Evolutionary conservation across 202 grass and related monocot genomes (phyloP), one percentile per base, ranked within the genome.

Genomic region (Zizania palustris): DNA sequence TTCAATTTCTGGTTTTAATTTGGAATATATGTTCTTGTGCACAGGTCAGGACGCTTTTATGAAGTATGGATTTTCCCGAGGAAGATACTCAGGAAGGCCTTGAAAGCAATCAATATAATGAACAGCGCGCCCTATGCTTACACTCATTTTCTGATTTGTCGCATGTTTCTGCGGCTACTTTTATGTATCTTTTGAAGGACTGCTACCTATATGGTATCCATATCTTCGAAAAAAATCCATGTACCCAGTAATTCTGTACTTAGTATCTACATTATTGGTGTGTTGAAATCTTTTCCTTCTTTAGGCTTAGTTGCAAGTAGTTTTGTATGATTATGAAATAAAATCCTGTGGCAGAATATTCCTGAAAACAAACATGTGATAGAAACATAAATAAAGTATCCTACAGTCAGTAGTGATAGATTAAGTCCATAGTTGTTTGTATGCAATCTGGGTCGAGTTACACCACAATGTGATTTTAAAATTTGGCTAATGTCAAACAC

Each of bases 61-160:
- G 38, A 93, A 88, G 51, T 66, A 97, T 91, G 88, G 88, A 75
- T 60, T 66, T 72, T 70, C 73, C 65, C 42, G 67, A 77, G 76
- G 59, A 80, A 72, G 70, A 70, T 33, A n/a, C 28, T 42, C 65
- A 69, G 45, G 80, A 66, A 46, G 74, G 38, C 19, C 56, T 19
- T 69, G 81, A 83, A 88, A 77, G 41, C 61, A 86, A 82, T 69
- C 75, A 68, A 65, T 48, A 63, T 12, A 72, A 55, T 76, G 71
- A 78, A 35, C 45, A 83, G 61, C 12, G 14, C 18, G 78, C 85
- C 55, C 87, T 97, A 53, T 85, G 85, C 70, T 75, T 93, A 51
- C 93, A 97, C 85, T 68, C 78, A n/a, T 97, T 97, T 87, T 88
- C 93, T 22, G 88, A 97, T 57, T 56, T 97, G 75, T 91, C 90